A percentile compares a stretch with the other conserved stretches of the same genome.
Evolutionary conservation across 371 early-diverging fungal genomes (phyloP).

Genomic region (Parasitella parasitica): DNA sequence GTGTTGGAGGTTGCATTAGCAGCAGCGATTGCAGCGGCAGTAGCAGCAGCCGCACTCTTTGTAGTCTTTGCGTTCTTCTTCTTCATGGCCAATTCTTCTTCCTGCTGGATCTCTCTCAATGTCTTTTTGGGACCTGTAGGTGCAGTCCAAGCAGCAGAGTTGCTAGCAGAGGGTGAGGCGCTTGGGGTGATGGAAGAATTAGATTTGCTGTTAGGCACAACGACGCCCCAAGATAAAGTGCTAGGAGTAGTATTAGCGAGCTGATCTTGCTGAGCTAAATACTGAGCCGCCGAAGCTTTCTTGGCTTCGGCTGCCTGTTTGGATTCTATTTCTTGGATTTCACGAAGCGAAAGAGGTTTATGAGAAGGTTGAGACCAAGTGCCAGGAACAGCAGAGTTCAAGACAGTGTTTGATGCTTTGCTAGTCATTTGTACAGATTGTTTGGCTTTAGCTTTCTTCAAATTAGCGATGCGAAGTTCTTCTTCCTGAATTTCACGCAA

Average conservation of each 20-base stretch:
- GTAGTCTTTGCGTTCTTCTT: conserved; percentile 45
- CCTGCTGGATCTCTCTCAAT: conserved; percentile 75
- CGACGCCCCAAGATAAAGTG: conserved; percentile 47
- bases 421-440: neutral
- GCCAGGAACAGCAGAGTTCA: neutral
- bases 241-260: conserved; percentile 16
- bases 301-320: conserved; percentile 50
- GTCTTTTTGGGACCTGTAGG: conserved; percentile 66
- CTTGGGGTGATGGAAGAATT: neutral
- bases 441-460: conserved; percentile 23
- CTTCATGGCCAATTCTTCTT: conserved; percentile 66
- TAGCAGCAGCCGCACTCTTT: conserved; percentile 21
- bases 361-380: conserved; percentile 40
- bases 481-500: conserved; percentile 53
- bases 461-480: conserved; percentile 43
- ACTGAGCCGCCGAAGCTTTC: conserved; percentile 35
- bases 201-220: conserved; percentile 28
- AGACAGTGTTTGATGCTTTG: neutral
- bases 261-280: conserved; percentile 15
- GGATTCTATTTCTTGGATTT: conserved; percentile 68
- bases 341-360: conserved; percentile 59
- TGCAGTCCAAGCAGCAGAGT: conserved; percentile 36
- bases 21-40: conserved; percentile 20
- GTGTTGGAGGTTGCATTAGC: conserved; percentile 16
- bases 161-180: conserved; percentile 24